Conservation (phyloP, 2,329 filamentous ascomycete species). For the Alternaria sp. region DNA sequence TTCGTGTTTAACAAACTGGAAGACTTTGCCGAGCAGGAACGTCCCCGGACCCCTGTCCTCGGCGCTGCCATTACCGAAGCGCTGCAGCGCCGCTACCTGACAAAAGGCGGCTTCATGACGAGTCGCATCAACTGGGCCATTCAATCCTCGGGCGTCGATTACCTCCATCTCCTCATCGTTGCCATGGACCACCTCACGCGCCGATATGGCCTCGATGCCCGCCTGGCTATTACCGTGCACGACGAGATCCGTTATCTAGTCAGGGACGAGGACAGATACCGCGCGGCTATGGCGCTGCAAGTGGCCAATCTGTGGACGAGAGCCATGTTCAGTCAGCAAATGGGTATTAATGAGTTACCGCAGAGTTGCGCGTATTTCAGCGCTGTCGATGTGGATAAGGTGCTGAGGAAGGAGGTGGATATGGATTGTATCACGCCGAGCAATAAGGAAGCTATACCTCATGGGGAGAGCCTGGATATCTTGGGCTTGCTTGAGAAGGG, state of each 20-base stretch:
- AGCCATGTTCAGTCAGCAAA: conserved; percentile 96
- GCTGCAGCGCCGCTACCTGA: conserved; percentile 85
- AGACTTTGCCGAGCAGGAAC: conserved; percentile 95
- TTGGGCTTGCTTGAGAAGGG: conserved; percentile 77
- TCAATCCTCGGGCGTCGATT: conserved; percentile 96
- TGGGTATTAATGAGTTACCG: conserved; percentile 93
- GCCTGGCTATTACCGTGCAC: conserved; percentile 92
- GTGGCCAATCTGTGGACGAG: conserved; percentile 95
- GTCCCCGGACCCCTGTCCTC: conserved; percentile 87
- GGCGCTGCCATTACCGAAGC: conserved; percentile 97
- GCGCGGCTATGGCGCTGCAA: conserved; percentile 90
- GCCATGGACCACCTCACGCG: conserved; percentile 92
- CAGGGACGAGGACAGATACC: conserved; percentile 83
- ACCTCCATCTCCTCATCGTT: conserved; percentile 91
- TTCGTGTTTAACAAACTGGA: conserved; percentile 99
- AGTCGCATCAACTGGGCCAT: conserved; percentile 99
- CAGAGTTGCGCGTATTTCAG: conserved; percentile 96
- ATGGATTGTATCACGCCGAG: conserved; percentile 97
- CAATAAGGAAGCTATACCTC: conserved; percentile 77
- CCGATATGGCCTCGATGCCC: conserved; percentile 83
- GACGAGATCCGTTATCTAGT: conserved; percentile 97
- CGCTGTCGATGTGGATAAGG: conserved; percentile 92
- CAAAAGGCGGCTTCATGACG: conserved; percentile 90
- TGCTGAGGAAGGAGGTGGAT: conserved; percentile 96
- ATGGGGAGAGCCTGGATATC: conserved; percentile 89